A percentile compares a stretch with the other conserved stretches of the same genome.
phyloP scores from a whole-genome alignment of 2,329 filamentous ascomycete species.

The Claviceps spartinae region DNA sequence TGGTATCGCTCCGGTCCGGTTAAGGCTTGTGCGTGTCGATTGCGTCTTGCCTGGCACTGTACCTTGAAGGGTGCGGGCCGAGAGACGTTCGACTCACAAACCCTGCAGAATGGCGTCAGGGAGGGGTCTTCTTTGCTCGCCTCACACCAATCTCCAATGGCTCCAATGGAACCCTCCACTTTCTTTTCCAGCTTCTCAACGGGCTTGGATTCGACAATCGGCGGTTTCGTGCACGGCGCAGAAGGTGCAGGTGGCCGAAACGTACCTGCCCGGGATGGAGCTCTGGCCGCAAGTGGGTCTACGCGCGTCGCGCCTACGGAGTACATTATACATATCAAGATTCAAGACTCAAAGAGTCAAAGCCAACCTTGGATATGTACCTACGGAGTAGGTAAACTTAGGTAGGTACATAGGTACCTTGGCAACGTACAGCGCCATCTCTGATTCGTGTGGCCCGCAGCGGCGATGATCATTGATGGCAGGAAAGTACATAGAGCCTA shows the following conservation, averaged over 20 bases:
- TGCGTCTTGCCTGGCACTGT: background rate
- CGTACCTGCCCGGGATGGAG: background rate
- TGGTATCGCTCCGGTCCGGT: background rate
- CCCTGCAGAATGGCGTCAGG: constrained; percentile 2
- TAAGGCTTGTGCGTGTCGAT: background rate
- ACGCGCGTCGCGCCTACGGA: too few relatives aligned
- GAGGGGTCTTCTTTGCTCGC: background rate
- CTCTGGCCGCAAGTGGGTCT: too few relatives aligned
- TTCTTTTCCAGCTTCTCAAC: background rate
- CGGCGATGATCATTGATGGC: background rate
- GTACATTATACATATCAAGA: too few relatives aligned
- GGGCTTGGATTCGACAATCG: background rate
- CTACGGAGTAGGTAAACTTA: too few relatives aligned
- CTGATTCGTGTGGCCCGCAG: background rate
- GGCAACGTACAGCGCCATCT: background rate
- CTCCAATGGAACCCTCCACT: background rate
- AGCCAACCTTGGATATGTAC: background rate
- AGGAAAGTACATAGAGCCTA: background rate
- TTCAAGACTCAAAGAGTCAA: too few relatives aligned
- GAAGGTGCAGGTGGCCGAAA: background rate
- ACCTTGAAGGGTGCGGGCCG: background rate
- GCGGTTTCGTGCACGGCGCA: background rate
- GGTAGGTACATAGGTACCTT: background rate
- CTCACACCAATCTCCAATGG: background rate
- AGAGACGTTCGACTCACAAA: constrained; percentile 6